Evolutionary conservation across 306 rosid species (phyloP).

Genomic region (Vicia villosa): DNA sequence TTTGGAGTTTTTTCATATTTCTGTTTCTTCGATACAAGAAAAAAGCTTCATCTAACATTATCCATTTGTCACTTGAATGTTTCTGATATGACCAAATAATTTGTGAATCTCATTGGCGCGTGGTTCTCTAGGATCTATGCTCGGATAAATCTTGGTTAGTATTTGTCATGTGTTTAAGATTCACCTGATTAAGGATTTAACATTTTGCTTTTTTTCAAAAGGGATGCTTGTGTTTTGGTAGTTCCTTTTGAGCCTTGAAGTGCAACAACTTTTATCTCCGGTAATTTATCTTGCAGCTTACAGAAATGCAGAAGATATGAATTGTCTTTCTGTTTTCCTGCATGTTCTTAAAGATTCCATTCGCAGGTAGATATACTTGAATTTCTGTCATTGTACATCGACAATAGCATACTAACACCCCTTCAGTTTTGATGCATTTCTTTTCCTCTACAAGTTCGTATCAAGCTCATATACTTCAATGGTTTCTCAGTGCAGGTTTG

Average conservation of each 20-base stretch:
- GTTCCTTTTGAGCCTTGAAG: constrained; percentile 27
- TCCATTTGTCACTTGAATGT: constrained; percentile 89
- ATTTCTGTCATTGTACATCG: constrained; percentile 22
- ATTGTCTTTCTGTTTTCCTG: constrained; percentile 84
- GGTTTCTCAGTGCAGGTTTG: constrained; percentile 95
- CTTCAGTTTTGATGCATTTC: constrained; percentile 25
- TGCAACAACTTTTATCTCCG: constrained; percentile 25
- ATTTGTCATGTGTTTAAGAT: constrained; percentile 27
- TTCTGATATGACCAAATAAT: constrained; percentile 89
- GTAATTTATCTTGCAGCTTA: constrained; percentile 62
- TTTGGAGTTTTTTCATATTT: no score
- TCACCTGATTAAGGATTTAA: constrained; percentile 19
- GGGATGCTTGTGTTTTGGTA: constrained; percentile 7
- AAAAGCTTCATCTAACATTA: no score
- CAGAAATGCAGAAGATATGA: constrained; percentile 98
- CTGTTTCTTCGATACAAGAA: no score
- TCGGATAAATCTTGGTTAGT: constrained; percentile 85
- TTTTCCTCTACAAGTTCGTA: constrained; percentile 32
- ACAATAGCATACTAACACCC: constrained; percentile 5
- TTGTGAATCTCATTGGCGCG: constrained; percentile 95
- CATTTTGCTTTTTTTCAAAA: constrained; percentile 7
- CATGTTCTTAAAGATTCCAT: constrained; percentile 97
- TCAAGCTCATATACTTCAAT: constrained; percentile 45
- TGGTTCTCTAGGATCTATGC: constrained; percentile 99
- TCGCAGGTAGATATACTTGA: constrained; percentile 74